These are phyloP conservation scores for Oehlia diaphana DNA, from an alignment of 192 early-diverging fungal species.

Conservation along the genomic window DNA sequence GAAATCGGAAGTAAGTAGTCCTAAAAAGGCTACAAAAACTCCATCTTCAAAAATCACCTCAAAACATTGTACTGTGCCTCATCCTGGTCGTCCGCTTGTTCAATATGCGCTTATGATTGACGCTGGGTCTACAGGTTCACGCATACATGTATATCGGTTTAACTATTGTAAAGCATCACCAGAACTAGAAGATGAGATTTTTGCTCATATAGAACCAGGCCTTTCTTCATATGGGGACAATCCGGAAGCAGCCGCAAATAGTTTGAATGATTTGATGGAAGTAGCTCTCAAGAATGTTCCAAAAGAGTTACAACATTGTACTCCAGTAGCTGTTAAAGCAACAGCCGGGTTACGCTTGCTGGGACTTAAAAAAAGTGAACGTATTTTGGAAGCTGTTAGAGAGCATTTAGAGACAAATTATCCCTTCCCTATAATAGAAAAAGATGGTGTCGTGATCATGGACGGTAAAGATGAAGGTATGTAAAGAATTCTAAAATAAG, in stretches of 20 bases:
- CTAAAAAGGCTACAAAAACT: not conserved
- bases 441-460: constrained; percentile 86
- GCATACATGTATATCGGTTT: constrained; percentile 97
- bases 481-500: not conserved
- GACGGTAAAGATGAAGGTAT: constrained; percentile 92
- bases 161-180: constrained; percentile 86
- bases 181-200: constrained; percentile 88
- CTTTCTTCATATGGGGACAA: constrained; percentile 72
- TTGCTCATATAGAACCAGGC: constrained; percentile 82
- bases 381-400: constrained; percentile 74
- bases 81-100: constrained; percentile 69
- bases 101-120: constrained; percentile 96
- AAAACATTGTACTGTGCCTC: constrained; percentile 57
- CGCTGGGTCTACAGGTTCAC: constrained; percentile 95
- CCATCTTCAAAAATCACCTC: constrained; percentile 33
- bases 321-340: constrained; percentile 92
- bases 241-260: constrained; percentile 75
- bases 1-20: not conserved
- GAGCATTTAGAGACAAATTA: constrained; percentile 67
- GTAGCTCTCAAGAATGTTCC: constrained; percentile 77
- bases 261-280: constrained; percentile 77
- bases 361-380: constrained; percentile 65
- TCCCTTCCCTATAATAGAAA: constrained; percentile 76
- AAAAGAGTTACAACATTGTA: constrained; percentile 66
- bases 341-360: constrained; percentile 91